These are phyloP conservation scores for Pezicula neosporulosa DNA, from an alignment of 2,329 filamentous ascomycete genomes.

Conservation along the genomic window DNA sequence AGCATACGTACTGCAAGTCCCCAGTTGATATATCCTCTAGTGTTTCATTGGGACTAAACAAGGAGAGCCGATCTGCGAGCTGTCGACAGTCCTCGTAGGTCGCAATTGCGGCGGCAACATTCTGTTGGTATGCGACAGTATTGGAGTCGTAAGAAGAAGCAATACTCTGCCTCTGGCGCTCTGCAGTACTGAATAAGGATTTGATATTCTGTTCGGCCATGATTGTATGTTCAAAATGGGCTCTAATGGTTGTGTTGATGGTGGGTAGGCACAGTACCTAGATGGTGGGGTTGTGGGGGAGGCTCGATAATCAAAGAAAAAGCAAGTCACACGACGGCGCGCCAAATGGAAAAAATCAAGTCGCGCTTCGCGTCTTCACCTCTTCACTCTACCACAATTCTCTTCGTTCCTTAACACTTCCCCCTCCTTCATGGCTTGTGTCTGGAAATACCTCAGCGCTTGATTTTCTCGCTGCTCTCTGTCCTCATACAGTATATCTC, in stretches of 20 bases:
- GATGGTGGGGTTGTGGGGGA: background rate
- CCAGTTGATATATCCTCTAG: constrained; percentile 81
- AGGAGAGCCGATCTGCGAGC: constrained; percentile 65
- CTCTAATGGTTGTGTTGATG: constrained; percentile 2
- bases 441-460: constrained; percentile 8
- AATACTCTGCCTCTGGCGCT: constrained; percentile 51
- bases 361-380: background rate
- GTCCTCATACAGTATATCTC: too few species aligned
- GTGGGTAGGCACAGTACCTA: background rate
- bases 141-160: constrained; percentile 63
- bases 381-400: background rate
- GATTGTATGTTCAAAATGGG: constrained; percentile 30
- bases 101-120: constrained; percentile 62
- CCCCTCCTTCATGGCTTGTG: background rate
- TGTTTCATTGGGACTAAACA: constrained; percentile 90
- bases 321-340: constrained; percentile 44
- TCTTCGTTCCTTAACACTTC: background rate
- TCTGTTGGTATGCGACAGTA: constrained; percentile 62
- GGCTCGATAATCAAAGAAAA: constrained; percentile 81
- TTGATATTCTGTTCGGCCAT: constrained; percentile 44
- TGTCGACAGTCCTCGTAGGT: constrained; percentile 71
- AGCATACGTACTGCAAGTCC: constrained; percentile 65
- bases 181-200: constrained; percentile 50
- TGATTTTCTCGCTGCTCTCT: too few species aligned
- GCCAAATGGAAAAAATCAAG: background rate